Evolutionary conservation across 2,329 filamentous ascomycete genomes (phyloP).

Genomic region (Beauveria varroae): DNA sequence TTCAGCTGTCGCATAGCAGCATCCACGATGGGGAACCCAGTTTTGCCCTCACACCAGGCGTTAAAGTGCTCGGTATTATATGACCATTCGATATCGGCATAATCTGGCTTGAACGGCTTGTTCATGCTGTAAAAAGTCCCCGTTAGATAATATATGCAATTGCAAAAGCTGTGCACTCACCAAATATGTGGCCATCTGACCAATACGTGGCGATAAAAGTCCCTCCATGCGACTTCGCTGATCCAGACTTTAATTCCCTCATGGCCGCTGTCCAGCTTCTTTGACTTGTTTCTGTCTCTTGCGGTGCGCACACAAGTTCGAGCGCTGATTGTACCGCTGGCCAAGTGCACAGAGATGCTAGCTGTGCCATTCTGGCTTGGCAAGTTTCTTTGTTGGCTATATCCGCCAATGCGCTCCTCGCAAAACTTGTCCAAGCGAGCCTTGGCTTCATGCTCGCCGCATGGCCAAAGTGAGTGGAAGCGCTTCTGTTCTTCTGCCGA

Average conservation of each 20-base stretch:
- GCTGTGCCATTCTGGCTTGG: conserved; percentile 58
- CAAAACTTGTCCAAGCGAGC: conserved; percentile 60
- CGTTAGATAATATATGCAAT: neutral
- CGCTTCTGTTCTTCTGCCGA: conserved; percentile 49
- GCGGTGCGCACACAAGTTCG: conserved; percentile 60
- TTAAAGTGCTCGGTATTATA: conserved; percentile 62
- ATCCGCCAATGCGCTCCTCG: conserved; percentile 52
- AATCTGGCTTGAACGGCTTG: conserved; percentile 69
- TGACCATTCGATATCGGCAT: conserved; percentile 76
- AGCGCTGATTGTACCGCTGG: conserved; percentile 60
- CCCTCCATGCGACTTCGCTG: conserved; percentile 75
- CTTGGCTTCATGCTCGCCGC: conserved; percentile 65
- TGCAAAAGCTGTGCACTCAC: conserved; percentile 30
- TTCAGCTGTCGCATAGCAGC: conserved; percentile 76
- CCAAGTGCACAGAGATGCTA: conserved; percentile 62
- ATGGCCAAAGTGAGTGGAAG: conserved; percentile 58
- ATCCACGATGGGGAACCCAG: conserved; percentile 78
- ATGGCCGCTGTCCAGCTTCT: conserved; percentile 58
- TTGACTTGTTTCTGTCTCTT: conserved; percentile 52
- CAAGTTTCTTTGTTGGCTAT: conserved; percentile 59
- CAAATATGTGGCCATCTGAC: conserved; percentile 79
- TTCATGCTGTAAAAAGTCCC: conserved; percentile 37
- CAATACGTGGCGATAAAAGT: conserved; percentile 83
- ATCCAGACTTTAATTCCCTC: conserved; percentile 68
- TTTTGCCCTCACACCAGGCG: conserved; percentile 67